Percentiles rank a stretch among this genome's conserved stretches.
These are phyloP conservation scores for Aegle marmelos DNA, from an alignment of 345 rosid genomes.

Conservation along the genomic window DNA sequence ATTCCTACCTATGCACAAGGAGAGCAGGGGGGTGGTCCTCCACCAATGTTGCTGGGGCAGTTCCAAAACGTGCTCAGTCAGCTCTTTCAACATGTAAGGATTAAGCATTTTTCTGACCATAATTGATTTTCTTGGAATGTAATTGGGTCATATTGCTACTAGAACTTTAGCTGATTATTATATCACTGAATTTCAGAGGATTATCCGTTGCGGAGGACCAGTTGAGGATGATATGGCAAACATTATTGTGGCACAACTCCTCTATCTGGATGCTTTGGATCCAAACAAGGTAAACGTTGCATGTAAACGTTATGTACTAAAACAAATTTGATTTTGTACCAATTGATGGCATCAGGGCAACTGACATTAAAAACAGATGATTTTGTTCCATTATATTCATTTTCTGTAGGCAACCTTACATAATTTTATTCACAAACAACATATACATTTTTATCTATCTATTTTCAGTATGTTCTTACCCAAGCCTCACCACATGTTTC, in stretches of 20 bases:
- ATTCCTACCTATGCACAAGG: constrained; percentile 5
- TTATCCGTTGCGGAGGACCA: constrained; percentile 21
- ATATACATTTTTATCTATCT: neutral
- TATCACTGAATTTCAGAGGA: constrained; percentile 5
- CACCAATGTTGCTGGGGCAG: constrained; percentile 10
- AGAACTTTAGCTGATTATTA: neutral
- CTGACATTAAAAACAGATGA: neutral
- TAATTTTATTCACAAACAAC: neutral
- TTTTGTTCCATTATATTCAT: neutral
- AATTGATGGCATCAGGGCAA: neutral
- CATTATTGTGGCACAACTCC: constrained; percentile 19
- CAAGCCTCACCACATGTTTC: neutral
- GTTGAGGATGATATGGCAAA: constrained; percentile 26
- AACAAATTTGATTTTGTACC: neutral
- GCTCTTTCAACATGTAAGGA: constrained; percentile 24
- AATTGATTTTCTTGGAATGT: neutral
- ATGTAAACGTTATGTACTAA: neutral
- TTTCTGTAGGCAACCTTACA: neutral
- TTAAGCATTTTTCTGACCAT: neutral
- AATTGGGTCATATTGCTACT: neutral
- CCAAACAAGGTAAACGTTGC: constrained; percentile 14
- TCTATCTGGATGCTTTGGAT: constrained; percentile 19
- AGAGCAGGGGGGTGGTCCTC: constrained; percentile 10
- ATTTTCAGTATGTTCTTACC: neutral
- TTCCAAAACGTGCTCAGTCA: constrained; percentile 7